Percentiles rank a stretch among this genome's conserved stretches.
Conservation (phyloP, 2,329 filamentous ascomycete genomes). For the Hypomyces perniciosus region DNA sequence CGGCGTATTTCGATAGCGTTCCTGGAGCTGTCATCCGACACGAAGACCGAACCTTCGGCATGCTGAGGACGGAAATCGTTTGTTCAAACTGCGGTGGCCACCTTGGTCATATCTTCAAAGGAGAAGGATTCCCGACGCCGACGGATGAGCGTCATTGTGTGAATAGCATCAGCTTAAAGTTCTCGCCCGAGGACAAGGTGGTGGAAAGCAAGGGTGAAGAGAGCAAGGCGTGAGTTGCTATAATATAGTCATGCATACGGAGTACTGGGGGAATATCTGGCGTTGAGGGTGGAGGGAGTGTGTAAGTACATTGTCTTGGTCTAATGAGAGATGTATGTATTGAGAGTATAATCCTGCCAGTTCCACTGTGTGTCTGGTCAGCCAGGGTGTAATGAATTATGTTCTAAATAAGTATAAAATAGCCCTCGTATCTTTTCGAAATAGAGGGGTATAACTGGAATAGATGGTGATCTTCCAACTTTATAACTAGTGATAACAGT, state of each 20-base stretch:
- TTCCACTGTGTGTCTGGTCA: too few species aligned
- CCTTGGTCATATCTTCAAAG: slow-evolving; percentile 91
- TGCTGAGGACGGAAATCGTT: slow-evolving; percentile 86
- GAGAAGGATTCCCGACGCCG: slow-evolving; percentile 74
- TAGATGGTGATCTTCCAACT: too few species aligned
- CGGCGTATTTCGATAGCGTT: slow-evolving; percentile 93
- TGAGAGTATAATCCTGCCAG: too few species aligned
- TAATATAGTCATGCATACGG: neutral
- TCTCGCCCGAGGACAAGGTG: slow-evolving; percentile 58
- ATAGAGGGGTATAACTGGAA: too few species aligned
- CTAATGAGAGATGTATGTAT: too few species aligned
- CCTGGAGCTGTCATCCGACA: slow-evolving; percentile 84
- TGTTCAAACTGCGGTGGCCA: slow-evolving; percentile 94
- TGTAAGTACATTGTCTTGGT: neutral
- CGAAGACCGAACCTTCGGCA: slow-evolving; percentile 70
- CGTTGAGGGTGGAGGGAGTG: neutral
- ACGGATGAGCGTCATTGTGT: slow-evolving; percentile 97
- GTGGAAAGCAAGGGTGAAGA: slow-evolving; percentile 28
- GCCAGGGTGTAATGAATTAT: too few species aligned
- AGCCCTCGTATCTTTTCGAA: too few species aligned
- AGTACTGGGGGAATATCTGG: neutral
- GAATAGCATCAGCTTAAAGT: slow-evolving; percentile 86
- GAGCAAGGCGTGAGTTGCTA: slow-evolving; percentile 28
- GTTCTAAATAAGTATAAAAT: too few species aligned
- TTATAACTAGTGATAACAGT: too few species aligned